Conservation (phyloP, 768 basidiomycete species). For the Saitozyma sp. region DNA sequence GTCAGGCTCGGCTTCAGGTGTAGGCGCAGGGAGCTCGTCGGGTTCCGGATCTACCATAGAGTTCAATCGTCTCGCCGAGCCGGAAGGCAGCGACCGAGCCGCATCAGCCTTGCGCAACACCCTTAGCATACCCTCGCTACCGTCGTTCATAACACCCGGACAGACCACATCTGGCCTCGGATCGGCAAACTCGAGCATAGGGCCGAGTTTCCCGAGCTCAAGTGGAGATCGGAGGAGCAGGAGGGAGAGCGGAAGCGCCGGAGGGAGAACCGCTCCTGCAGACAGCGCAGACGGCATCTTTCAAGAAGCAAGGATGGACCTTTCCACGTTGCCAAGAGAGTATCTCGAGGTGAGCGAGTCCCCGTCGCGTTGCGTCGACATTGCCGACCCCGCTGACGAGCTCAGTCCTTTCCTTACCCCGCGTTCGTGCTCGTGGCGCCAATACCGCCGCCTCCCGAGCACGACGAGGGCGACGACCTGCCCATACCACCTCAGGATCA, state of each 20-base stretch:
- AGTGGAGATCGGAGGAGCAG: too few relatives aligned
- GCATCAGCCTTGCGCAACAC: neutral
- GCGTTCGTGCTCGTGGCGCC: slow-evolving; percentile 34
- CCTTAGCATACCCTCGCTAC: neutral
- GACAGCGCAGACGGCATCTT: too few relatives aligned
- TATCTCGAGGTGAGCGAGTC: slow-evolving; percentile 27
- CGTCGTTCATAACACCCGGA: too few relatives aligned
- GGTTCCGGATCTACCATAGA: too few relatives aligned
- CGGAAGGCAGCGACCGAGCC: neutral
- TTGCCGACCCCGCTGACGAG: neutral
- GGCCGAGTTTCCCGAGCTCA: too few relatives aligned
- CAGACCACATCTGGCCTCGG: too few relatives aligned
- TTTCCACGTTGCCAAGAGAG: slow-evolving; percentile 17
- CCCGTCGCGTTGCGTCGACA: neutral
- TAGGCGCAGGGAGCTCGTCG: too few relatives aligned
- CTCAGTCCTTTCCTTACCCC: slow-evolving; percentile 27
- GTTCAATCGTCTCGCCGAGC: neutral
- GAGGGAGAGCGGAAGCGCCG: too few relatives aligned
- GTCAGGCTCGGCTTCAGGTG: too few relatives aligned
- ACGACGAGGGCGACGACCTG: slow-evolving; percentile 19
- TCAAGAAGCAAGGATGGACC: slow-evolving; percentile 7
- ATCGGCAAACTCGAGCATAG: too few relatives aligned
- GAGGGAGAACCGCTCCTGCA: too few relatives aligned
- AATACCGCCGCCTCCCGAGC: slow-evolving; percentile 26
- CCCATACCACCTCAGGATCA: slow-evolving; percentile 12